Base-by-base conservation (phyloP, 1,284 basidiomycete genomes). In the Cryptococcus sp. region DNA sequence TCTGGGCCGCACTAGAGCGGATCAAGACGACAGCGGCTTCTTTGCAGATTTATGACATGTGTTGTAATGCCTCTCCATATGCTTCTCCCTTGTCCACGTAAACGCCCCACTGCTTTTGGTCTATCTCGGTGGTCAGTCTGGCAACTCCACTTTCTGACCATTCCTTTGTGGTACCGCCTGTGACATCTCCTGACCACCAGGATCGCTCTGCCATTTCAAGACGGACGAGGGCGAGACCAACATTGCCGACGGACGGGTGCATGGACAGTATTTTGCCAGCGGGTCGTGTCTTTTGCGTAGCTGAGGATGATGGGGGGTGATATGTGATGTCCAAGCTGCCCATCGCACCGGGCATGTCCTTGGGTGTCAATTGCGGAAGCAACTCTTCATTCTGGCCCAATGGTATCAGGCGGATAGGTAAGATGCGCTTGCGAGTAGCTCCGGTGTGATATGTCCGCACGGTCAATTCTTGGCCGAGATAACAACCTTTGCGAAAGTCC, bases 401-500 rank as follows among this genome's bases (percentile, higher is more conserved):
- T 15, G 66, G 65, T 48, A 69, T 60, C 5, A 76, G 59, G 35
- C 82, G 72, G 1, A 97, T 84, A 3, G 94, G 93, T 8, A 95
- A 80, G 48, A 95, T 88, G 19, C 96, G 87, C 78, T 99, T 99
- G 57, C 96, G 84, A 25, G 97, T 83, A 16, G 90, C 85, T 7
- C 96, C 96, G 1, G 90, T 97, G 74, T 97, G 93, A 75, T 96
- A 95, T 22, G 95, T 98, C 31, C 96, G 85, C 2, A 97, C 94
- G 0, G 95, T 98, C 44, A 99, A 81, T 72, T 99, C 96, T 81
- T 99, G 96, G 3, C 96, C 96, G 1, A 99, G 87, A 73, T 98
- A 99, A 77, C 96, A 99, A 6, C 96, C 96, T 80, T 99, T 99
- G 50, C 90, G 84, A 76, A 97, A 97, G 78, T 98, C 93, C 69